phyloP scores from a whole-genome alignment of 768 basidiomycete genomes.

The Dacryopinax spathularia region DNA sequence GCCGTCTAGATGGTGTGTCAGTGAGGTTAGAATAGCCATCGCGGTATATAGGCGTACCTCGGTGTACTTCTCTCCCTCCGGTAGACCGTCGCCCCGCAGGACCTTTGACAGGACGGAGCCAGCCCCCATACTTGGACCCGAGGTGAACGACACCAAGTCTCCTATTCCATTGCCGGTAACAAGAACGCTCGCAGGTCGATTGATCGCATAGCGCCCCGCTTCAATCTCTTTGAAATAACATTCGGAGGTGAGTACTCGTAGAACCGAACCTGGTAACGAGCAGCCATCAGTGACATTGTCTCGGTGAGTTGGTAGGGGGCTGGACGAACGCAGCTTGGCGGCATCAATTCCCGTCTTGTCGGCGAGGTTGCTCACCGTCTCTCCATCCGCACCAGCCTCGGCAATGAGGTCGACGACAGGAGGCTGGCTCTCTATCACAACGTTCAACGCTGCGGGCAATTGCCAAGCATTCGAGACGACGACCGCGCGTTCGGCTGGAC shows the following conservation, averaged over 20 bases:
- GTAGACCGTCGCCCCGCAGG: neutral
- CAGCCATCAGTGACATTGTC: neutral
- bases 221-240: neutral
- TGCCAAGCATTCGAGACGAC: neutral
- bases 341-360: constrained; percentile 1
- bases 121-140: neutral
- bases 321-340: neutral
- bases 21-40: too few relatives aligned
- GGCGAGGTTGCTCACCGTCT: neutral
- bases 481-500: neutral
- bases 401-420: neutral
- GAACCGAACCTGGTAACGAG: neutral
- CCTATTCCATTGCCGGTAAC: neutral
- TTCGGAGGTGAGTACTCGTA: neutral
- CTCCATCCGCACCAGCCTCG: neutral
- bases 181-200: neutral
- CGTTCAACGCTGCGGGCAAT: neutral
- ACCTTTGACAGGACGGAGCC: neutral
- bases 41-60: neutral
- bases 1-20: too few relatives aligned
- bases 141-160: neutral
- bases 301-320: neutral
- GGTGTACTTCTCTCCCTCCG: neutral
- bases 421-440: neutral
- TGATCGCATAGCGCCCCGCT: neutral